Base-by-base conservation (phyloP, 1,139 yeast species). In the Suhomyces wounanorum region DNA sequence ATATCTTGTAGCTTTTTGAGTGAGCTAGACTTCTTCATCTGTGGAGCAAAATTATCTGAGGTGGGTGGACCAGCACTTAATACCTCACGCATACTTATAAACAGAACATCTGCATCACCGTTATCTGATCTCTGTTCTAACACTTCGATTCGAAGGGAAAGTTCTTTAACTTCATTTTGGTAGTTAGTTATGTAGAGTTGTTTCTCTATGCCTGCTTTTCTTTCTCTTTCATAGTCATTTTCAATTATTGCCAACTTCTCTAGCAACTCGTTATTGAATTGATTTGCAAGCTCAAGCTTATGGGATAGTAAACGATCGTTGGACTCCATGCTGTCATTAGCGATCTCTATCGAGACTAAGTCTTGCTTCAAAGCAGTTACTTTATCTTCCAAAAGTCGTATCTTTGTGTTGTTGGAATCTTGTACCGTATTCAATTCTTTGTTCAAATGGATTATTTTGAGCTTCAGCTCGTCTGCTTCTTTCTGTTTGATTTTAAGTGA, bases 211-310 rank as follows among this genome's bases (percentile, higher is more conserved):
- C 65, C 68, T 7, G 56, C 52, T 43, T 65, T 68, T 33, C 63
- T 62, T 47, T 72, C 77, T 21, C 73, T 56, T 14, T 75, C 75
- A 44, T 68, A 60, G 50, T 77, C 81, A 53, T 71, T 72, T 52
- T 77, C 81, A 10, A 73, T 50, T 14, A 77, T 42, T 3, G 81
- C 81, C 36, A 75, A 52, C 49, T 70, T 72, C 56, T 77, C 81
- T 18, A 76, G 59, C 25, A 75, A 59, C 52, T 75, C 79, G 54
- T 73, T 72, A 56, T 72, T 75, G 52, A 75, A 69, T 47, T 70
- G 75, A 37, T 63, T 68, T 16, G 75, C 63, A n/a, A 67, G 55
- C 37, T 67, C 70, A 13, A 74, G 61, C 52, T 75, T 72, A 54
- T 60, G 66, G 13, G 59, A 61, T 1, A 70, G 54, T 13, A 75